Base-by-base conservation (phyloP, 176 grass and related monocot genomes). In the Oryza rufipogon region DNA sequence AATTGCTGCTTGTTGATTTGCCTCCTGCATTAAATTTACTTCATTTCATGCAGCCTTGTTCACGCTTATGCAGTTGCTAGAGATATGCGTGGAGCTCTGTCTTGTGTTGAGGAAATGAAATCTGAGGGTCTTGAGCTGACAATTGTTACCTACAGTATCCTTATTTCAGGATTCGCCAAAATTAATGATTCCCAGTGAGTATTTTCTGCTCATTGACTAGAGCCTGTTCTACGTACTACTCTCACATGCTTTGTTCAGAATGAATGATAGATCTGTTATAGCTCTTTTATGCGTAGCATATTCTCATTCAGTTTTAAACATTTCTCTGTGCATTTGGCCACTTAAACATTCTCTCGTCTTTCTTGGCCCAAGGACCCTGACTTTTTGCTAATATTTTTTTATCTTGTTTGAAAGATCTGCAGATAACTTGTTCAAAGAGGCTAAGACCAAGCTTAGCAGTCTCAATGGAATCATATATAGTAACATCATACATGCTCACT, bases 41-140 rank as follows among this genome's bases (percentile, higher is more conserved):
- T 88, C 83, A 95, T 95, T 95, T 98, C 89, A 98, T 99, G 93
- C 93, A 99, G 96, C 96, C 89, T 99, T 94, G 83, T 96, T 96
- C 96, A 99, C 89, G 96, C 96, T 96, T 99, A 96, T 96, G 96
- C 93, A 99, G 93, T 96, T 99, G 91, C 91, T 85, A 94, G 96
- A 94, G 93, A 96, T 85, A 99, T 99, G 91, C 88, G 78, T 69
- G 96, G 96, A 67, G 91, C 89, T 77, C 47, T 96, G 73, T 91
- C 93, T 81, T 96, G 96, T 3, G 32, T 86, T 26, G 89, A 94
- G 81, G 96, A 99, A 92, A 99, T 99, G 93, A 99, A 92, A 91
- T 74, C 89, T 69, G 93, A 99, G 72, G 88, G 87, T 12, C 71
- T 94, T 81, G 89, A 96, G 76, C 58, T 89, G 86, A 96, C 96